Evolutionary conservation across 257 asterid genomes (phyloP), one percentile per base, ranked within the genome.

Genomic region (Solanum okadae): DNA sequence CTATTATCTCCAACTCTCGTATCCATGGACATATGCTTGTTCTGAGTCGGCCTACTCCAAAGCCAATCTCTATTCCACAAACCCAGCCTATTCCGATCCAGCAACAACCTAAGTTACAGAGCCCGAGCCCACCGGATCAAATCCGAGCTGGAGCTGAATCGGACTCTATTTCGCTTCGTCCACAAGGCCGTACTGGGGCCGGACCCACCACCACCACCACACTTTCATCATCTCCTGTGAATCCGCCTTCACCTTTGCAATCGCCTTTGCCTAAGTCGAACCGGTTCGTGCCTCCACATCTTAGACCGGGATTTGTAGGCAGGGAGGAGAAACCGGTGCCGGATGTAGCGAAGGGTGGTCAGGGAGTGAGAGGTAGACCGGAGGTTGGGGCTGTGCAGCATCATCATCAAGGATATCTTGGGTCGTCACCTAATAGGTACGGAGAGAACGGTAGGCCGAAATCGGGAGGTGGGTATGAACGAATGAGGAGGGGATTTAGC

Each of bases 11-110:
- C 1, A 95, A 94, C 87, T 93, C 98, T 3, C 93, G 96, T 79
- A 95, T 94, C 91, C 98, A 95, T 93, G 97, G 98, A 35, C 94
- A 95, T 67, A 95, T 95, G 98, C 96, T 95, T 84, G 98, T 95
- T 46, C 87, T 95, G 91, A 95, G 91, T 91, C 94, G 96, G 33
- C 97, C 97, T 61, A 83, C 95, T 4, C 94, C 96, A 27, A 94
- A 93, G 63, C 94, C 96, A 49, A 91, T 92, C 16, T 87, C 97
- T 90, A 83, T 89, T 38, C 92, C 92, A 10, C 92, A 72, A 77
- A 65, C 70, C 65, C 86, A 20, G 61, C 84, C 61, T 76, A 18
- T 70, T 63, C 85, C 89, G 86, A 86, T 59, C 90, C 68, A 73
- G 59, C 38, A 76, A 87, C 76, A 52, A 29, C 13, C 86, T 73